Conservation (phyloP, 371 early-diverging fungal species). For the Mortierella sp. region DNA sequence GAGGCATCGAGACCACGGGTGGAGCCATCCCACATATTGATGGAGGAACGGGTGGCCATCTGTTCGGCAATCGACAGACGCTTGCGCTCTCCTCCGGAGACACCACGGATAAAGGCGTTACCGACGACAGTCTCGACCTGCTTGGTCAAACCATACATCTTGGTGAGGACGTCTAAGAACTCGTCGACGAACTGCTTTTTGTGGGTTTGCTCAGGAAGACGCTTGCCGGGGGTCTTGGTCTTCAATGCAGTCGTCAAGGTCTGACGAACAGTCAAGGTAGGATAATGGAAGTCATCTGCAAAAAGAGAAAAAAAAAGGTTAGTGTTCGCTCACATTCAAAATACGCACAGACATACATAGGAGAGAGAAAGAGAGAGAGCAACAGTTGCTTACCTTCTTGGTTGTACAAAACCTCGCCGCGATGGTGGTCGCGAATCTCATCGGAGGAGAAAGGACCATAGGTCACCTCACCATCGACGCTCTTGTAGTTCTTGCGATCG, state of each 20-base stretch:
- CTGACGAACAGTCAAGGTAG: conserved; percentile 75
- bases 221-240: conserved; percentile 74
- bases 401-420: conserved; percentile 75
- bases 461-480: conserved; percentile 65
- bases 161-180: conserved; percentile 67
- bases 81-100: conserved; percentile 92
- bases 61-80: conserved; percentile 90
- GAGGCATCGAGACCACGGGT: conserved; percentile 93
- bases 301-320: background rate
- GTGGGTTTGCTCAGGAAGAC: conserved; percentile 61
- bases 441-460: conserved; percentile 72
- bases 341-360: conserved; percentile 9
- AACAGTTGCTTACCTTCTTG: conserved; percentile 62
- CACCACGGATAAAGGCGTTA: conserved; percentile 84
- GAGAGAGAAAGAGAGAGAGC: background rate
- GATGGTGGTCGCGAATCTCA: conserved; percentile 65
- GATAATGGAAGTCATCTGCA: conserved; percentile 76
- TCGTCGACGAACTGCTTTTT: conserved; percentile 61
- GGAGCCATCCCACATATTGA: conserved; percentile 90
- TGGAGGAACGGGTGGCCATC: conserved; percentile 79
- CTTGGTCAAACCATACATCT: conserved; percentile 80
- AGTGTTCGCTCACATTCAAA: background rate
- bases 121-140: conserved; percentile 87
- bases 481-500: conserved; percentile 68
- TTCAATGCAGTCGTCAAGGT: conserved; percentile 76